These are phyloP conservation scores for Sporothrix euskadiensis DNA, from an alignment of 2,329 filamentous ascomycete genomes.

Conservation along the genomic window DNA sequence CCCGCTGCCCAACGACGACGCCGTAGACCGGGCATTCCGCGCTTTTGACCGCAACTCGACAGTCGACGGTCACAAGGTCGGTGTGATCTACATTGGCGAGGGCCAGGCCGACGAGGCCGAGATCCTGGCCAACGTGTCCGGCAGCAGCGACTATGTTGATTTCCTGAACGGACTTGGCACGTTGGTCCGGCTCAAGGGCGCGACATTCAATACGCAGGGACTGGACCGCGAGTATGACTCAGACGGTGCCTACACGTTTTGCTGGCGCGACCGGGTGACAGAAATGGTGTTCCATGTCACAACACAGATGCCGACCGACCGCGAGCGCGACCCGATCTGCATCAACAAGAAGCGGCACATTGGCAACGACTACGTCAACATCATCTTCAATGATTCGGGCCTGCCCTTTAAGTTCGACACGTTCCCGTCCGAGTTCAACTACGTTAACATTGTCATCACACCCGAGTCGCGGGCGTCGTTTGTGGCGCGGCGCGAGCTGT, in stretches of 20 bases:
- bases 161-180: constrained; percentile 83
- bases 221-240: constrained; percentile 74
- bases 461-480: constrained; percentile 80
- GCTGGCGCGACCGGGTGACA: constrained; percentile 91
- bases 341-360: constrained; percentile 91
- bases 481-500: constrained; percentile 59
- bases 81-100: constrained; percentile 89
- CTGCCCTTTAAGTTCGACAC: constrained; percentile 84
- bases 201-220: constrained; percentile 90
- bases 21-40: constrained; percentile 70
- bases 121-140: constrained; percentile 82
- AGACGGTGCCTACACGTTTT: constrained; percentile 86
- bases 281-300: constrained; percentile 95
- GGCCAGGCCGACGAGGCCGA: constrained; percentile 79
- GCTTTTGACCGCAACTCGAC: constrained; percentile 85
- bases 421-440: constrained; percentile 94
- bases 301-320: constrained; percentile 94
- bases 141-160: constrained; percentile 82
- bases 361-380: constrained; percentile 96
- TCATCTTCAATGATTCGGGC: constrained; percentile 97
- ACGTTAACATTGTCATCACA: constrained; percentile 93
- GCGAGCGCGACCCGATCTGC: constrained; percentile 72
- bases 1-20: constrained; percentile 69
- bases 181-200: constrained; percentile 75
- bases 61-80: constrained; percentile 93